phyloP scores from a whole-genome alignment of 2,329 filamentous ascomycete genomes.

The Aspergillus vadensis region DNA sequence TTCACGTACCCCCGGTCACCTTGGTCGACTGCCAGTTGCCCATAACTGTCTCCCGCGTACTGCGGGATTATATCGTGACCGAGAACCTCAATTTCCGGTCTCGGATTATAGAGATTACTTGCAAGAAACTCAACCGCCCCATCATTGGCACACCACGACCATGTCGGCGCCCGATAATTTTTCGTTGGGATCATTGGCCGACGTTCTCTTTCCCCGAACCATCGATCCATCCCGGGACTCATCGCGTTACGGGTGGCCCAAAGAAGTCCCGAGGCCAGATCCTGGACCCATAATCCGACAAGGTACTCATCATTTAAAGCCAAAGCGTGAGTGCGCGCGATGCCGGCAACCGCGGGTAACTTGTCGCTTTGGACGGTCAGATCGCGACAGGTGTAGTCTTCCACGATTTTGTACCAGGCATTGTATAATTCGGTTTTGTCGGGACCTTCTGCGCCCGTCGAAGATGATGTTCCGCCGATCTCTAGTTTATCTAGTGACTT shows the following conservation, averaged over 20 bases:
- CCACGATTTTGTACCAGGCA: neutral
- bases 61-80: neutral
- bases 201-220: neutral
- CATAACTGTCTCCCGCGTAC: neutral
- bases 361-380: neutral
- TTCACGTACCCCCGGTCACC: neutral
- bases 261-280: neutral
- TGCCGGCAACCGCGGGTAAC: neutral
- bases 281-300: neutral
- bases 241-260: neutral
- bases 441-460: neutral
- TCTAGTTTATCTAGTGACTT: neutral
- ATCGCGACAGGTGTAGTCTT: neutral
- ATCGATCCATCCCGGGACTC: neutral
- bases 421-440: neutral
- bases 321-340: neutral
- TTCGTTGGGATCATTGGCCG: neutral
- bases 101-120: neutral
- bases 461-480: neutral
- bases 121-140: neutral
- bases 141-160: slow-evolving; percentile 1
- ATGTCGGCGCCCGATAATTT: neutral
- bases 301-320: neutral
- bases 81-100: neutral
- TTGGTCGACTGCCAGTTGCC: neutral